Percentiles rank a stretch among this genome's conserved stretches.
Conservation (phyloP, 805 yeast species). For the Kuraishia cidri region DNA sequence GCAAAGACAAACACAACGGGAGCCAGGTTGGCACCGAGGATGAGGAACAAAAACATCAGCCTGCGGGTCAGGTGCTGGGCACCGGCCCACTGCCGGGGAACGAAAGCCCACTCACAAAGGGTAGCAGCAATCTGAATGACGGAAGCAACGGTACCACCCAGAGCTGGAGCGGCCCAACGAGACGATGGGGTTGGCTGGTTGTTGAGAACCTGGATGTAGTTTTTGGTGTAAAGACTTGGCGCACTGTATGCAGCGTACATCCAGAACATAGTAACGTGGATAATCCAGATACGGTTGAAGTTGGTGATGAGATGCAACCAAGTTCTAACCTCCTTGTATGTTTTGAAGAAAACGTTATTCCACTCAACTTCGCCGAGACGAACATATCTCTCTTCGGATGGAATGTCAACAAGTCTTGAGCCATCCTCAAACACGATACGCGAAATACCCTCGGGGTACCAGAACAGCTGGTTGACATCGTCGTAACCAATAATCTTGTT, state of each 20-base stretch:
- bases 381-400: conserved; percentile 81
- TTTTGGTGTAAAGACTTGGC: conserved; percentile 81
- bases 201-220: conserved; percentile 75
- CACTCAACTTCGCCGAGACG: conserved; percentile 89
- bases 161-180: conserved; percentile 86
- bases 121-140: conserved; percentile 82
- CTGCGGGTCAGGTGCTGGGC: conserved; percentile 94
- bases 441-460: conserved; percentile 99
- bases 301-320: conserved; percentile 95
- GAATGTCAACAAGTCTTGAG: conserved; percentile 81
- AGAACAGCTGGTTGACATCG: conserved; percentile 96
- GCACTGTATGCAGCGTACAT: conserved; percentile 91
- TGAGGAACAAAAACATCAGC: conserved; percentile 59
- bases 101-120: conserved; percentile 87
- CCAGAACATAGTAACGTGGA: conserved; percentile 88
- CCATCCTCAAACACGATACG: conserved; percentile 90
- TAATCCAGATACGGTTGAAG: conserved; percentile 97
- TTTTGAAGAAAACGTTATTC: conserved; percentile 89
- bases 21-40: conserved; percentile 67
- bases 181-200: conserved; percentile 87
- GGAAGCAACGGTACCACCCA: conserved; percentile 87
- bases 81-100: conserved; percentile 98
- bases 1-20: conserved; percentile 83
- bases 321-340: conserved; percentile 91
- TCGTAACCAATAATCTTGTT: conserved; percentile 84